Conservation (phyloP, 2,329 filamentous ascomycete genomes). For the Penicillium sp. region DNA sequence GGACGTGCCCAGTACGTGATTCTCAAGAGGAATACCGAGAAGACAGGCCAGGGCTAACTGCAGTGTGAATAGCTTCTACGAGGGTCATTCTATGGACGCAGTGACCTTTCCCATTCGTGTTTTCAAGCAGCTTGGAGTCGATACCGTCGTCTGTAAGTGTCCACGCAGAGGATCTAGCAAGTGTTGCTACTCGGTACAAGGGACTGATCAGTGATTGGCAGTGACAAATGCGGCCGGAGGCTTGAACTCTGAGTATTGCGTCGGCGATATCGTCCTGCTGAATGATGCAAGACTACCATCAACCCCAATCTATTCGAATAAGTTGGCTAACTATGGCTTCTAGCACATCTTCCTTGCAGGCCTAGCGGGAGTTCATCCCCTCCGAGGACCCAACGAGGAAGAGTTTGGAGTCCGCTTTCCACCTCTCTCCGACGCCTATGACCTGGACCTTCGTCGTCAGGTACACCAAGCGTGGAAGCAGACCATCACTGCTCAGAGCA, state of each 20-base stretch:
- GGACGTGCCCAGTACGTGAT: conserved; percentile 64
- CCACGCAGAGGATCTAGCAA: neutral
- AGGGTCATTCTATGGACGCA: conserved; percentile 64
- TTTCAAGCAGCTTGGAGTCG: conserved; percentile 62
- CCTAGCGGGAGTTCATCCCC: conserved; percentile 61
- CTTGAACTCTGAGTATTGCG: conserved; percentile 62
- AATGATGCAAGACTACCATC: conserved; percentile 56
- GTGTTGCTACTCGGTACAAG: neutral
- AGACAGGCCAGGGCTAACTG: neutral
- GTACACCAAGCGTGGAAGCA: conserved; percentile 60
- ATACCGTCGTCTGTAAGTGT: conserved; percentile 57
- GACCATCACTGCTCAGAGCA: conserved; percentile 47
- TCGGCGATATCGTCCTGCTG: conserved; percentile 66
- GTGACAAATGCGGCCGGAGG: conserved; percentile 69
- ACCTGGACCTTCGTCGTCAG: conserved; percentile 59
- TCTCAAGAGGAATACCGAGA: neutral
- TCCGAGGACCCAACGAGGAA: conserved; percentile 63
- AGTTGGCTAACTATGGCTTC: neutral
- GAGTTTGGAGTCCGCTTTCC: conserved; percentile 66
- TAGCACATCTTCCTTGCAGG: conserved; percentile 66
- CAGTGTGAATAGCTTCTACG: conserved; percentile 58
- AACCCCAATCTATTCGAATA: neutral
- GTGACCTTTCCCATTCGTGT: conserved; percentile 66
- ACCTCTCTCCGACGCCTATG: conserved; percentile 66
- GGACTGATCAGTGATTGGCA: conserved; percentile 26